Conservation (phyloP, 2,329 filamentous ascomycete genomes). For the Botrytis pseudocinerea region DNA sequence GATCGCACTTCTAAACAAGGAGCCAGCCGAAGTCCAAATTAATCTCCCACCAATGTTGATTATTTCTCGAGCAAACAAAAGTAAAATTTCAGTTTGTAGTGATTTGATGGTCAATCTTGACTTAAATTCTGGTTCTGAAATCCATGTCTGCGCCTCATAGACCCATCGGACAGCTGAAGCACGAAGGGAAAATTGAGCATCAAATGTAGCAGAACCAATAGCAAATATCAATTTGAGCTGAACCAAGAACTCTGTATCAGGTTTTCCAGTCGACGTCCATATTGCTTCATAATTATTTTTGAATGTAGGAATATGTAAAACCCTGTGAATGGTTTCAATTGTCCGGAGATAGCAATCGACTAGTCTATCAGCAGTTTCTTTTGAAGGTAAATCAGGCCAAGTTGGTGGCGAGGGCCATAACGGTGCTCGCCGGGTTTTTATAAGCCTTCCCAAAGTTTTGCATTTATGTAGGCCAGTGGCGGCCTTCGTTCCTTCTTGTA, state of each 20-base stretch:
- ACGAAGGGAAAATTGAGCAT: constrained; percentile 53
- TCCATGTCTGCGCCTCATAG: constrained; percentile 57
- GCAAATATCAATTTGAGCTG: constrained; percentile 60
- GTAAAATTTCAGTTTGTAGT: constrained; percentile 51
- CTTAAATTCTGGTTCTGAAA: constrained; percentile 55
- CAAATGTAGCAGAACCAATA: constrained; percentile 54
- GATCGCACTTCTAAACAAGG: constrained; percentile 49
- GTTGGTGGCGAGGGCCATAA: constrained; percentile 49
- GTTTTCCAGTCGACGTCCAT: constrained; percentile 44
- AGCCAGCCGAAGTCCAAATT: constrained; percentile 50
- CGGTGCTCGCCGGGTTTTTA: constrained; percentile 53
- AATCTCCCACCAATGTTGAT: constrained; percentile 48
- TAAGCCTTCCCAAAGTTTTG: constrained; percentile 53
- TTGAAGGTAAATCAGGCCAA: constrained; percentile 48
- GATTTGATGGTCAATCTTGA: constrained; percentile 50
- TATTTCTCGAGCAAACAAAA: constrained; percentile 47
- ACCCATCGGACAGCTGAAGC: constrained; percentile 55
- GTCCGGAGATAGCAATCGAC: constrained; percentile 52
- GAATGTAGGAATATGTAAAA: constrained; percentile 55
- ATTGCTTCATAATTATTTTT: constrained; percentile 50
- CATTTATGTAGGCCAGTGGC: constrained; percentile 48
- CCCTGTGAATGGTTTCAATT: constrained; percentile 49
- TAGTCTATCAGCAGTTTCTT: constrained; percentile 48
- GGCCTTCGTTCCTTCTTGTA: constrained; percentile 45
- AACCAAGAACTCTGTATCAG: constrained; percentile 51